Evolutionary conservation across 2,329 filamentous ascomycete species (phyloP).

Genomic region (Aspergillus amoenus): DNA sequence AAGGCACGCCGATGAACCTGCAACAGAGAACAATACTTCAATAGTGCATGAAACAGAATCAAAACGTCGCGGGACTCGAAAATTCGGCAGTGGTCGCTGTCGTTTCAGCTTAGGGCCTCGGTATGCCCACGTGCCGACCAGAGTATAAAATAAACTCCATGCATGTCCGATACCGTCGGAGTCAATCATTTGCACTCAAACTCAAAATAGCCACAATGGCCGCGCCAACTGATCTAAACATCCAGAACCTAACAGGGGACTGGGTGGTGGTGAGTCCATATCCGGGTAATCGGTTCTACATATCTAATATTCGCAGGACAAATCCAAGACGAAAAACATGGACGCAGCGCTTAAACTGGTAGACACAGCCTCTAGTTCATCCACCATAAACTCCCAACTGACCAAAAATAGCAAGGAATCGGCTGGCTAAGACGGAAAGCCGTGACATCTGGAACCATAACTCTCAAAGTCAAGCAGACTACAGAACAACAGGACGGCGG

Average conservation of each 20-base stretch:
- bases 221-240: not conserved
- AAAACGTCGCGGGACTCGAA: no score
- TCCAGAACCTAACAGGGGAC: not conserved
- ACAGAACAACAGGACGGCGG: not conserved
- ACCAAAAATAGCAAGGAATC: not conserved
- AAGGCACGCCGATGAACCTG: no score
- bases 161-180: no score
- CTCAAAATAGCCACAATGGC: not conserved
- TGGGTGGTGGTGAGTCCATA: not conserved
- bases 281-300: not conserved
- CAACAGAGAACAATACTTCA: no score
- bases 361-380: not conserved
- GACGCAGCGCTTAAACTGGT: slow-evolving; percentile 1
- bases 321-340: not conserved
- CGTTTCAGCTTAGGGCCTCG: no score
- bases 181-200: not conserved
- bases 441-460: not conserved
- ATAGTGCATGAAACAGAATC: no score
- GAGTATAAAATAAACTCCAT: no score
- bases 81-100: no score
- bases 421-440: slow-evolving; percentile 4
- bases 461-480: not conserved
- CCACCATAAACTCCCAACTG: not conserved
- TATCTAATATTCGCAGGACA: not conserved
- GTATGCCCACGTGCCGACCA: no score